phyloP scores from a whole-genome alignment of 208 protist genomes.

The Tritrichomonas foetus region DNA sequence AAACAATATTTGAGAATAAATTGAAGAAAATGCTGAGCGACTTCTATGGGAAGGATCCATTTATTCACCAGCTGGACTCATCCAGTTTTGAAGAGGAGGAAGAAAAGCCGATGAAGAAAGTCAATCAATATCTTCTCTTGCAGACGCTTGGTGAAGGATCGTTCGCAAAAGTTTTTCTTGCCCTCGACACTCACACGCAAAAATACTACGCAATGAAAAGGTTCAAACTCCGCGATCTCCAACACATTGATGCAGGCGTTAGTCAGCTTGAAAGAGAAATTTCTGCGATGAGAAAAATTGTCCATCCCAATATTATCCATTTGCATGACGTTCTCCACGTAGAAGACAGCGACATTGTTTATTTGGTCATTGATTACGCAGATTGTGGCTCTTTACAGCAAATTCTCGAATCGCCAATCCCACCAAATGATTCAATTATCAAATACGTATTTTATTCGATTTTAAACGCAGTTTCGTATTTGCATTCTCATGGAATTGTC shows the following conservation, averaged over 20 bases:
- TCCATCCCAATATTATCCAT: background rate
- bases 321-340: background rate
- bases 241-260: background rate
- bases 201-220: conserved; percentile 20
- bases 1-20: too few species aligned
- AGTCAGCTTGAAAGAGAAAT: conserved; percentile 28
- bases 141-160: background rate
- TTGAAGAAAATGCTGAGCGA: too few species aligned
- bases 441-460: background rate
- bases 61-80: background rate
- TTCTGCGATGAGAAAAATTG: background rate
- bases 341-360: background rate
- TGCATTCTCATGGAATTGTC: background rate
- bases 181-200: background rate
- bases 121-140: background rate
- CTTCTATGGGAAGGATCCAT: too few species aligned
- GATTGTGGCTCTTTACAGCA: background rate
- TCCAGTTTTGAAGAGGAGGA: background rate
- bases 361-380: conserved; percentile 5
- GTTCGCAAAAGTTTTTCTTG: conserved; percentile 21
- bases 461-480: background rate
- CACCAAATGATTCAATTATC: background rate
- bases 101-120: background rate
- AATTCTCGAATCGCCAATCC: background rate
- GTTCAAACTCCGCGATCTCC: background rate